These are phyloP conservation scores for Marsdenia floribunda DNA, from an alignment of 257 asterid species.

Conservation along the genomic window DNA sequence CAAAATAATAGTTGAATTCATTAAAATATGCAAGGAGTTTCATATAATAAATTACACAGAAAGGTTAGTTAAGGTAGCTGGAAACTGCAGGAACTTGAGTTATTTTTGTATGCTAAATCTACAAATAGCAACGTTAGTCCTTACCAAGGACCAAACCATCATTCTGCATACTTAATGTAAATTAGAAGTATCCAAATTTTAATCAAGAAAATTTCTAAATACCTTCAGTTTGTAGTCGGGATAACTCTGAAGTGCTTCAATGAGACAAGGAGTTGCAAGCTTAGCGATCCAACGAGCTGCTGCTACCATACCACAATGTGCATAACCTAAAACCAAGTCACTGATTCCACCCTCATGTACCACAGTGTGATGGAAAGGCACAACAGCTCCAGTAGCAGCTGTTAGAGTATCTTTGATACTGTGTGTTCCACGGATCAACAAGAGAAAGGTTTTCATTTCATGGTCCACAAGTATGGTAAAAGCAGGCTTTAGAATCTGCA, in stretches of 20 bases:
- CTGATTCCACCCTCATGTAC: constrained; percentile 87
- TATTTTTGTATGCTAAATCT: neutral
- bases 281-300: constrained; percentile 99
- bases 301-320: constrained; percentile 99
- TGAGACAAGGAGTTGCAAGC: constrained; percentile 81
- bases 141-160: neutral
- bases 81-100: neutral
- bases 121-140: neutral
- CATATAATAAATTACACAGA: neutral
- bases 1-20: neutral
- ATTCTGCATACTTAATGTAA: neutral
- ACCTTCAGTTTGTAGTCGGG: constrained; percentile 91
- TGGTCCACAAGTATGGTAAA: constrained; percentile 80
- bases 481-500: constrained; percentile 96
- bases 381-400: constrained; percentile 98
- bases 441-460: constrained; percentile 50
- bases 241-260: constrained; percentile 45
- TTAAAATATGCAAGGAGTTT: neutral
- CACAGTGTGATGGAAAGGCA: constrained; percentile 94
- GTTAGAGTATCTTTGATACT: constrained; percentile 95
- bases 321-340: constrained; percentile 91
- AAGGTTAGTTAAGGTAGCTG: neutral
- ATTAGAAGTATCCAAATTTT: neutral
- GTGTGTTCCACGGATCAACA: constrained; percentile 95
- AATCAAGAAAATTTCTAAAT: constrained; percentile 7